Percentiles rank a stretch among this genome's conserved stretches.
phyloP scores from a whole-genome alignment of 129 eudicot genomes.

The Tagetes erecta region DNA sequence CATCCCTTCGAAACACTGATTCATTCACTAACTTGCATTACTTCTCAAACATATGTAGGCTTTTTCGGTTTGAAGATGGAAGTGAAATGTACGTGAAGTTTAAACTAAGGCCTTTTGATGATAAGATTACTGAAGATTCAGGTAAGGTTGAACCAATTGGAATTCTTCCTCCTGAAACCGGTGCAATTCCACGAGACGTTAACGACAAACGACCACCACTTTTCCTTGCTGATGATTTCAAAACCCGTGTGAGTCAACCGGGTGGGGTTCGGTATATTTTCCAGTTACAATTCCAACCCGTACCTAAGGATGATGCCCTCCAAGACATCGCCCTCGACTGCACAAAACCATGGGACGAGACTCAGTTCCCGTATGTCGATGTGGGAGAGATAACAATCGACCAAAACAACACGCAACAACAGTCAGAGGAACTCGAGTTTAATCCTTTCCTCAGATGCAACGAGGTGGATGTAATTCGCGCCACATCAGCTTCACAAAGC shows the following conservation, averaged over 20 bases:
- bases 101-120: constrained; percentile 65
- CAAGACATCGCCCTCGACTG: constrained; percentile 70
- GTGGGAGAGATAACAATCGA: constrained; percentile 69
- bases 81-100: constrained; percentile 78
- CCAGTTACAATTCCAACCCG: constrained; percentile 63
- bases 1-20: constrained; percentile 62
- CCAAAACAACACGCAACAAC: constrained; percentile 50
- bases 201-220: constrained; percentile 66
- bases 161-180: constrained; percentile 84
- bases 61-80: constrained; percentile 71
- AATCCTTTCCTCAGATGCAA: constrained; percentile 68
- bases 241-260: constrained; percentile 62
- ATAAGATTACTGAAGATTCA: constrained; percentile 55
- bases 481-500: constrained; percentile 74
- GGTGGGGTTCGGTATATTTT: constrained; percentile 62
- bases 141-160: constrained; percentile 72
- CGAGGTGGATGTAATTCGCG: constrained; percentile 68
- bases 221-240: constrained; percentile 80
- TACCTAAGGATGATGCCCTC: constrained; percentile 53
- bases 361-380: constrained; percentile 54
- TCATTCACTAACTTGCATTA: constrained; percentile 69
- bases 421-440: constrained; percentile 63
- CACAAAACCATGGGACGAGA: constrained; percentile 76
- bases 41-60: constrained; percentile 74
- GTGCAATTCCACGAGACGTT: constrained; percentile 71